Conservation (phyloP, 2,329 filamentous ascomycete genomes). For the Pseudopyrenochaeta lycopersici region DNA sequence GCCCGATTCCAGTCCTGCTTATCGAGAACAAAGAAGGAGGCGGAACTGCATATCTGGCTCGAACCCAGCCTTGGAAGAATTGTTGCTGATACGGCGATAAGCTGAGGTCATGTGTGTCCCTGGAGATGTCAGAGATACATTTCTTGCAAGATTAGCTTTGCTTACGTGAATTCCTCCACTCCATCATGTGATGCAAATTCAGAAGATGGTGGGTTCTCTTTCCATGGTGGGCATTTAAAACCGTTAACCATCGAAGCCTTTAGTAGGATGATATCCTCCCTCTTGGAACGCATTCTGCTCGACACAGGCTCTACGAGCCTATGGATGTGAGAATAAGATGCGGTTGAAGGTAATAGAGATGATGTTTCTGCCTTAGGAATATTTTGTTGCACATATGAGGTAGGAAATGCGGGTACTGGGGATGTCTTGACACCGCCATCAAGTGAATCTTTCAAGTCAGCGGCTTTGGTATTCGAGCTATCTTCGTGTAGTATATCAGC, state of each 20-base stretch:
- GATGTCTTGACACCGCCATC: not conserved
- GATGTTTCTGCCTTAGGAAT: not conserved
- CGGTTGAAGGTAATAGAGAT: conserved; percentile 9
- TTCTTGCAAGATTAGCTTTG: conserved; percentile 42
- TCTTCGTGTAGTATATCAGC: conserved; percentile 24
- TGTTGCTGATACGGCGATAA: conserved; percentile 78
- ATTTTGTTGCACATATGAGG: not conserved
- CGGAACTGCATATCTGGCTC: conserved; percentile 73
- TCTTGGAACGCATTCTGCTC: conserved; percentile 69
- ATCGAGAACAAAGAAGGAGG: conserved; percentile 51
- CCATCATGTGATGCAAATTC: conserved; percentile 68
- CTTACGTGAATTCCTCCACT: conserved; percentile 66
- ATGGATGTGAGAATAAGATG: conserved; percentile 37
- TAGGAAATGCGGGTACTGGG: not conserved
- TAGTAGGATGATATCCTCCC: conserved; percentile 79
- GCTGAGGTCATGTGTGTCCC: conserved; percentile 73
- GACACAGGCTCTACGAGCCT: conserved; percentile 60
- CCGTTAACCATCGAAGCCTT: conserved; percentile 83
- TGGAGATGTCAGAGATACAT: conserved; percentile 26
- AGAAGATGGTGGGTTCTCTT: conserved; percentile 65
- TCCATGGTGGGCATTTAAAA: conserved; percentile 85
- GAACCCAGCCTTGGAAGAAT: conserved; percentile 85
- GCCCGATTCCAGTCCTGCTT: conserved; percentile 43
- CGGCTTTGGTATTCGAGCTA: not conserved
- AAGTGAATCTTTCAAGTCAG: not conserved